Evolutionary conservation across 345 rosid genomes (phyloP).

Genomic region (Eucalyptus cladocalyx): DNA sequence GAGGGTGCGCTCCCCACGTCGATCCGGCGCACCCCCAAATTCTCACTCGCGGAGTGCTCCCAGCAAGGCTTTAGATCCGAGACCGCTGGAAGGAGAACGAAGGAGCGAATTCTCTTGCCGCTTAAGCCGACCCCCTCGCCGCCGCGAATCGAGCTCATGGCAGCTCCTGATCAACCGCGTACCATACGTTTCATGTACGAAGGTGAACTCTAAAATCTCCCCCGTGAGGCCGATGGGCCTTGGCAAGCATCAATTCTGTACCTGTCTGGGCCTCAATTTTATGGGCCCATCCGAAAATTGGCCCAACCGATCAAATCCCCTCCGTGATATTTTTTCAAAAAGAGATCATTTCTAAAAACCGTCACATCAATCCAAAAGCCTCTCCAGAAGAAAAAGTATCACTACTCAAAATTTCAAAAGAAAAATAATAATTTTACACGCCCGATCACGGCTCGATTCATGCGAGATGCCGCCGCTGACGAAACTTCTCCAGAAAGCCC

Average conservation of each 20-base stretch:
- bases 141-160: not conserved
- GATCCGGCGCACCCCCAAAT: accelerated
- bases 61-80: accelerated
- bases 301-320: not conserved
- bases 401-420: not conserved
- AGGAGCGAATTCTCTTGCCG: not conserved
- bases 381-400: not conserved
- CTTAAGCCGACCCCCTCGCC: not conserved
- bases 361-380: not conserved
- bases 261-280: not conserved
- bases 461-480: not conserved
- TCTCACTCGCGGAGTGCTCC: not conserved
- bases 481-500: not conserved
- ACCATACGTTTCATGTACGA: not conserved
- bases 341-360: not conserved
- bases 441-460: not conserved
- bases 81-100: not conserved
- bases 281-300: not conserved
- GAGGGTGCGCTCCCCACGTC: not conserved
- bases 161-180: not conserved
- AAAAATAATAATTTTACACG: not conserved
- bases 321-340: not conserved
- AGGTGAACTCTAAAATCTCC: not conserved
- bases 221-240: not conserved
- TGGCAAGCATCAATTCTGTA: not conserved